phyloP scores from a whole-genome alignment of 257 asterid genomes.

The Petunia axillaris region DNA sequence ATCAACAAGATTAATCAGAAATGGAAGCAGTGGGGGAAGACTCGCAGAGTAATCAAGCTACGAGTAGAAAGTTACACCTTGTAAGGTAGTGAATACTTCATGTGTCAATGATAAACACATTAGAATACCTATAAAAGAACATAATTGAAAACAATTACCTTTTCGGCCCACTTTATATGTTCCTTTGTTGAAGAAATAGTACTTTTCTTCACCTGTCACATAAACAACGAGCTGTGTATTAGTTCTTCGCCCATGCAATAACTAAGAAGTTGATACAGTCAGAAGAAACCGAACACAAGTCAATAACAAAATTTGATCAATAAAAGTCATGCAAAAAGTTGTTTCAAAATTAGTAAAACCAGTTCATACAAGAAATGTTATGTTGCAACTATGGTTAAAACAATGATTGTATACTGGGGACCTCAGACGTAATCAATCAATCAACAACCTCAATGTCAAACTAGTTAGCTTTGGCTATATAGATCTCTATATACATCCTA shows the following conservation, averaged over 20 bases:
- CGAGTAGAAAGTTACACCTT: not conserved
- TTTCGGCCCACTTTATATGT: slow-evolving; percentile 88
- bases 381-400: not conserved
- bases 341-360: slow-evolving; percentile 2
- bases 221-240: slow-evolving; percentile 9
- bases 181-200: slow-evolving; percentile 77
- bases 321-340: slow-evolving; percentile 7
- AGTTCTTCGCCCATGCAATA: slow-evolving; percentile 30
- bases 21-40: not conserved
- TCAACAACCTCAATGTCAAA: slow-evolving; percentile 1
- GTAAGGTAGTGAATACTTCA: not conserved
- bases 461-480: not conserved
- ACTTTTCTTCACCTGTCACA: slow-evolving; percentile 74
- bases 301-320: slow-evolving; percentile 7
- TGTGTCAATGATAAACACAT: not conserved
- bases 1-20: slow-evolving; percentile 20
- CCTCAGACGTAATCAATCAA: not conserved
- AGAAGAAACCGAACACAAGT: slow-evolving; percentile 22
- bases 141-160: slow-evolving; percentile 50
- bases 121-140: not conserved
- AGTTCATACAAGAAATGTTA: slow-evolving; percentile 17
- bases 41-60: not conserved
- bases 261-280: not conserved
- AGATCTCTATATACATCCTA: not conserved
- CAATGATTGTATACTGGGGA: not conserved